Evolutionary conservation across 805 yeast genomes (phyloP), one percentile per base, ranked within the genome.

Genomic region (Candida incommunis): DNA sequence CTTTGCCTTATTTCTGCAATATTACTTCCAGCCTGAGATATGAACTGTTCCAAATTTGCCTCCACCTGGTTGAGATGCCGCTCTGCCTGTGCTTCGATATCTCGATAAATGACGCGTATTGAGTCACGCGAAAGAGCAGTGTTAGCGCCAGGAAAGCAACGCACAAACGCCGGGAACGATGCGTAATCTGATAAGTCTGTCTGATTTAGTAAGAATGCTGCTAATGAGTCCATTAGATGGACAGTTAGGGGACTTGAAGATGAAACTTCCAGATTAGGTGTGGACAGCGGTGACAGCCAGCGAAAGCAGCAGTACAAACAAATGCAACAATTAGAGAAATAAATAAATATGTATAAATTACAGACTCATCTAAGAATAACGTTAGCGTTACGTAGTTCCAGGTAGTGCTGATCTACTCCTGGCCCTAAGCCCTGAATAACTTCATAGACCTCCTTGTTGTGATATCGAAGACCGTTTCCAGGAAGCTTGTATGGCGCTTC

Each of bases 321-420:
- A n/a, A n/a, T n/a, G n/a, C n/a, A n/a, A n/a, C n/a, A n/a, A n/a
- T n/a, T n/a, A n/a, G 7, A 25, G 27, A 25, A 25, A 25, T 25
- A 25, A 7, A 25, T 7, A 13, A 25, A 9, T 9, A 9, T 25
- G 13, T 13, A 25, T 13, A 25, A 25, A 25, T 7, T 9, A 13
- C 27, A 25, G 27, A 25, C 18, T 54, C 53, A 77, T 59, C 82
- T 78, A 59, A 88, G 68, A 5, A 90, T 76, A 16, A 88, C 86
- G 59, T 90, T 83, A 34, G 95, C 97, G 44, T 83, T 85, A 54
- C 97, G 72, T 48, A 90, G 67, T 51, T 82, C 82, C 57, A 90
- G 68, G 59, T 87, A 90, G 61, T 87, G 94, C 64, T 90, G 97
- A 62, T 90, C 96, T 23, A 82, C 82, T 22, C 96, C 95, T 2